Evolutionary conservation across 257 asterid genomes (phyloP).

Genomic region (Cinchona pubescens): DNA sequence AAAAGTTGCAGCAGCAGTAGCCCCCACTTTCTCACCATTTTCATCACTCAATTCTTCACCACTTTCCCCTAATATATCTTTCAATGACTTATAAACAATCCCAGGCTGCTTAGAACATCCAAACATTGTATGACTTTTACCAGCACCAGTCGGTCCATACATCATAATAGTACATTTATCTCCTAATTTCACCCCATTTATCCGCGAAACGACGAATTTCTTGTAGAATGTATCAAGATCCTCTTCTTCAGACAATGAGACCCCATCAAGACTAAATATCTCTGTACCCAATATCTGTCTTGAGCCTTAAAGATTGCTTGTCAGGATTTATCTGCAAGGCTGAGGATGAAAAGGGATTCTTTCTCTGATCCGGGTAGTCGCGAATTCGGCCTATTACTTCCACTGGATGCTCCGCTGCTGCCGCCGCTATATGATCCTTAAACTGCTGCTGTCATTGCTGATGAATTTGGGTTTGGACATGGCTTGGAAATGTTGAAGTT

Average conservation of each 20-base stretch:
- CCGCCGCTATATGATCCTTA: no score
- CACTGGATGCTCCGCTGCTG: slow-evolving; percentile 76
- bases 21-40: slow-evolving; percentile 42
- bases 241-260: slow-evolving; percentile 73
- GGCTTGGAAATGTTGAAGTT: slow-evolving; percentile 42
- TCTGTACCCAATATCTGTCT: slow-evolving; percentile 76
- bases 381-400: slow-evolving; percentile 87
- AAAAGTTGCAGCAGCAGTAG: slow-evolving; percentile 57
- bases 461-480: slow-evolving; percentile 26
- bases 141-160: slow-evolving; percentile 98
- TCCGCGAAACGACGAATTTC: slow-evolving; percentile 71
- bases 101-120: slow-evolving; percentile 76
- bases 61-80: slow-evolving; percentile 69
- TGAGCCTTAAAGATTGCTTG: slow-evolving; percentile 55
- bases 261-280: slow-evolving; percentile 81
- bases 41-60: slow-evolving; percentile 37
- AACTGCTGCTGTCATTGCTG: slow-evolving; percentile 14
- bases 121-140: slow-evolving; percentile 94
- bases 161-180: slow-evolving; percentile 88
- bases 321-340: slow-evolving; percentile 53
- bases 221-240: slow-evolving; percentile 68
- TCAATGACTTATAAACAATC: slow-evolving; percentile 73
- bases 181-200: slow-evolving; percentile 75
- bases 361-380: slow-evolving; percentile 59
- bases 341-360: slow-evolving; percentile 29